Conservation (phyloP, 371 early-diverging fungal species). For the Basidiobolus meristosporus region DNA sequence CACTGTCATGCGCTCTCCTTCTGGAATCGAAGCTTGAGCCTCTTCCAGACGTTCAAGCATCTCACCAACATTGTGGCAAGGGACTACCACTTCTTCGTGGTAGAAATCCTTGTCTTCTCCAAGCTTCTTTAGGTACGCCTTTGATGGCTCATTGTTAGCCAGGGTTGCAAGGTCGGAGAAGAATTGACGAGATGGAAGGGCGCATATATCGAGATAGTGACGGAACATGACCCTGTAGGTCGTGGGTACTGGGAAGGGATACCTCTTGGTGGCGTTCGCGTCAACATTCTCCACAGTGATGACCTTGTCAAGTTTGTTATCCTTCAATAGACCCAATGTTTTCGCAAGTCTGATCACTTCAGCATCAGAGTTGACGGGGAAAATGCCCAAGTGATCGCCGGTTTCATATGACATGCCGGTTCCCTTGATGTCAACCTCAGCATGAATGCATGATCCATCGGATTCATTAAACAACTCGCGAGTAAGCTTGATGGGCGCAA, state of each 20-base stretch:
- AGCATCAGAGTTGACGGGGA: conserved; percentile 64
- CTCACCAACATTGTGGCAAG: conserved; percentile 43
- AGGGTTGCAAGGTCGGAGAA: conserved; percentile 29
- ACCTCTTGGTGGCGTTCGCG: conserved; percentile 38
- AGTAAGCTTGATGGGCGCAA: conserved; percentile 31
- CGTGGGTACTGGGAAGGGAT: conserved; percentile 76
- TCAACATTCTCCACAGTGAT: conserved; percentile 37
- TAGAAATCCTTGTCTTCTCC: conserved; percentile 59
- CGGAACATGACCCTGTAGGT: conserved; percentile 72
- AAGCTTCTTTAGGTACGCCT: conserved; percentile 22
- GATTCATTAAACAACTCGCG: conserved; percentile 40
- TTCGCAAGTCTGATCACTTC: conserved; percentile 44
- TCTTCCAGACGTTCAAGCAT: conserved; percentile 20
- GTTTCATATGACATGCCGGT: conserved; percentile 66
- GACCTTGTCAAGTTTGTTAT: conserved; percentile 38
- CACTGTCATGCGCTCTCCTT: conserved; percentile 11
- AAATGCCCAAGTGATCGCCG: conserved; percentile 93
- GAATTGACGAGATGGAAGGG: conserved; percentile 42
- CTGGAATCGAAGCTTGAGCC: conserved; percentile 6
- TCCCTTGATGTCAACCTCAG: conserved; percentile 73
- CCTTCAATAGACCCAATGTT: conserved; percentile 26
- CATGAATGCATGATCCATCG: conserved; percentile 73
- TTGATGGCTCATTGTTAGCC: conserved; percentile 28
- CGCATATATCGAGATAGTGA: conserved; percentile 75
- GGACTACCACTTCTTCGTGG: conserved; percentile 25